phyloP scores from a whole-genome alignment of 129 eudicot genomes.

The Deinandra increscens region DNA sequence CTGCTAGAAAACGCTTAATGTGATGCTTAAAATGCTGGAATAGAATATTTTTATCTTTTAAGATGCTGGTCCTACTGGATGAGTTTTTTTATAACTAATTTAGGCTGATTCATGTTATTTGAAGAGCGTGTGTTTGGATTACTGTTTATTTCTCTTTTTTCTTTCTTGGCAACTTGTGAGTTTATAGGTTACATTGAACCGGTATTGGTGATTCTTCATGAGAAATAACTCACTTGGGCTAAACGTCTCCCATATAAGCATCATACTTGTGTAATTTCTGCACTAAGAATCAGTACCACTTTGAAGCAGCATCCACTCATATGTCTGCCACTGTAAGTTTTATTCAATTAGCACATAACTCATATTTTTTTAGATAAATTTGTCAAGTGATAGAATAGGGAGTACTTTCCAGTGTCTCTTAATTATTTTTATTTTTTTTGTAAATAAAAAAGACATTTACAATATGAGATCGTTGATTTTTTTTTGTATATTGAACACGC shows the following conservation, averaged over 20 bases:
- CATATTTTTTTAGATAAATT: constrained; percentile 1
- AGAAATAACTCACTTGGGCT: constrained; percentile 95
- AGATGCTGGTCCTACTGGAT: constrained; percentile 10
- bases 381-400: constrained; percentile 16
- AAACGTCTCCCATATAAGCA: constrained; percentile 93
- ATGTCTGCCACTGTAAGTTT: constrained; percentile 85
- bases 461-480: background rate
- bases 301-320: constrained; percentile 95
- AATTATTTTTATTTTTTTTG: too few species aligned
- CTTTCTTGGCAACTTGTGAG: constrained; percentile 11
- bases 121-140: constrained; percentile 9
- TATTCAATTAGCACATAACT: background rate
- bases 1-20: background rate
- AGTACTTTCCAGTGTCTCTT: background rate
- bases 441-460: background rate
- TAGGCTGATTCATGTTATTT: constrained; percentile 2
- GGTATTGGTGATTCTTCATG: constrained; percentile 92
- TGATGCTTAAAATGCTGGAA: background rate
- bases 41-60: background rate
- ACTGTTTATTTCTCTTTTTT: background rate
- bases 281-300: constrained; percentile 86
- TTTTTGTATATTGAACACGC: constrained; percentile 17
- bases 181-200: constrained; percentile 90
- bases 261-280: constrained; percentile 89
- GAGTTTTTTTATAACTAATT: background rate